A percentile compares a stretch with the other conserved stretches of the same genome.
These are phyloP conservation scores for Halophytophthora polymorphica DNA, from an alignment of 352 stramenopile genomes.

Conservation along the genomic window DNA sequence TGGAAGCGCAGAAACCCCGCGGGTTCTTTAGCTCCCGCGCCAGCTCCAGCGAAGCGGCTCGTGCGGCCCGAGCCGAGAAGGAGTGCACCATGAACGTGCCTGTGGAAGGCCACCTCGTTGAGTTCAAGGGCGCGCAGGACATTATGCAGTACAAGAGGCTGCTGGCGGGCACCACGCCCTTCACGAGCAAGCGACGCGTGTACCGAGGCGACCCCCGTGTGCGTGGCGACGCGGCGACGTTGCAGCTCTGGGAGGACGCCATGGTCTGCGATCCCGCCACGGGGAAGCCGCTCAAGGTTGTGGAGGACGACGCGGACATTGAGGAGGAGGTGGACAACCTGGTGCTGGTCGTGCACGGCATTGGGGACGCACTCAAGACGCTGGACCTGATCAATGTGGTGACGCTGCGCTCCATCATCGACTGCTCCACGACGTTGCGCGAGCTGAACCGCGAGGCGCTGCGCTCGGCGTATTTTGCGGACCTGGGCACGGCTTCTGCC, in stretches of 20 bases:
- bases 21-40: constrained; percentile 44
- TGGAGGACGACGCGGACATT: constrained; percentile 68
- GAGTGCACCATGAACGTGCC: constrained; percentile 65
- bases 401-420: constrained; percentile 78
- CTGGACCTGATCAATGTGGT: constrained; percentile 85
- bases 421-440: constrained; percentile 68
- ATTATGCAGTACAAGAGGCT: constrained; percentile 84
- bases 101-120: constrained; percentile 75
- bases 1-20: constrained; percentile 43
- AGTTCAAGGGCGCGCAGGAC: constrained; percentile 74
- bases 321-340: constrained; percentile 81
- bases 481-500: constrained; percentile 17
- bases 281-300: constrained; percentile 21
- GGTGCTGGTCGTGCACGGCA: constrained; percentile 87
- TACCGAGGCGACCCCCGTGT: constrained; percentile 78
- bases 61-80: constrained; percentile 33
- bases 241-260: constrained; percentile 61
- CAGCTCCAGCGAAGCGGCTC: constrained; percentile 24
- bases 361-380: constrained; percentile 86
- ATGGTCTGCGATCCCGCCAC: constrained; percentile 38
- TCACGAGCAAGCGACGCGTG: constrained; percentile 76
- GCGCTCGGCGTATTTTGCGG: constrained; percentile 64
- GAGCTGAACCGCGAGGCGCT: constrained; percentile 66
- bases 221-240: constrained; percentile 39
- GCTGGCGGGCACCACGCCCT: constrained; percentile 70